These are phyloP conservation scores for Pseudozyma flocculosa DNA, from an alignment of 1,284 basidiomycete genomes.

Conservation along the genomic window DNA sequence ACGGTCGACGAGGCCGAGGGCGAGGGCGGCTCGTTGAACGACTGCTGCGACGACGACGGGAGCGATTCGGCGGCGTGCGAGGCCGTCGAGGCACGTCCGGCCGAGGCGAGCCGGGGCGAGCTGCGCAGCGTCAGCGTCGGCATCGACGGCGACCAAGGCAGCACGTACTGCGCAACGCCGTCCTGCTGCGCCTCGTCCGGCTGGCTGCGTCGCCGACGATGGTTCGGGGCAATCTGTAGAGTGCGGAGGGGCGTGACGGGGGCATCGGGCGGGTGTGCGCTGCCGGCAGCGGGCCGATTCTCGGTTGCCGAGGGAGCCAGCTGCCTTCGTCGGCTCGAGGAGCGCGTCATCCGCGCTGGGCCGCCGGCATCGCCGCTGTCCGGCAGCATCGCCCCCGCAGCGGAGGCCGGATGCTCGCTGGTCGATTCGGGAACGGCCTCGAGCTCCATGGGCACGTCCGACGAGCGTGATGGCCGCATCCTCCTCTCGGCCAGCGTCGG, in stretches of 20 bases:
- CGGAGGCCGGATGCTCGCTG: not conserved
- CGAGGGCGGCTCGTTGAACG: constrained; percentile 15
- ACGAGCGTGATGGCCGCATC: not conserved
- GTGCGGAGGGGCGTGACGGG: no score
- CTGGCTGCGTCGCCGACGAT: not conserved
- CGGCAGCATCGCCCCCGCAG: not conserved
- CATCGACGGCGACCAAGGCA: not conserved
- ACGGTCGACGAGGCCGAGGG: constrained; percentile 29
- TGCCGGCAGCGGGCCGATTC: not conserved
- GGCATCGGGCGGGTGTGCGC: not conserved
- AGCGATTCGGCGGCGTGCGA: no score
- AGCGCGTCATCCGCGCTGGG: not conserved
- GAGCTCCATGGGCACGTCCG: not conserved
- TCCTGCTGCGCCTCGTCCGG: not conserved
- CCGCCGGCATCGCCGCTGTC: not conserved
- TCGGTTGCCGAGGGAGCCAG: not conserved
- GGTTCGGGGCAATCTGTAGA: not conserved
- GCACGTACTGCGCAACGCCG: not conserved
- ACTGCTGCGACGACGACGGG: not conserved
- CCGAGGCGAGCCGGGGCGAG: not conserved
- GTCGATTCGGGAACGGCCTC: not conserved
- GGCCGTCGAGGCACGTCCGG: no score
- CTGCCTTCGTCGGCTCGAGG: no score
- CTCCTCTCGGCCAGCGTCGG: not conserved
- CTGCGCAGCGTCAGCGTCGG: not conserved